Conservation (phyloP, 2,329 filamentous ascomycete species). For the Emergomyces pasteurianus region DNA sequence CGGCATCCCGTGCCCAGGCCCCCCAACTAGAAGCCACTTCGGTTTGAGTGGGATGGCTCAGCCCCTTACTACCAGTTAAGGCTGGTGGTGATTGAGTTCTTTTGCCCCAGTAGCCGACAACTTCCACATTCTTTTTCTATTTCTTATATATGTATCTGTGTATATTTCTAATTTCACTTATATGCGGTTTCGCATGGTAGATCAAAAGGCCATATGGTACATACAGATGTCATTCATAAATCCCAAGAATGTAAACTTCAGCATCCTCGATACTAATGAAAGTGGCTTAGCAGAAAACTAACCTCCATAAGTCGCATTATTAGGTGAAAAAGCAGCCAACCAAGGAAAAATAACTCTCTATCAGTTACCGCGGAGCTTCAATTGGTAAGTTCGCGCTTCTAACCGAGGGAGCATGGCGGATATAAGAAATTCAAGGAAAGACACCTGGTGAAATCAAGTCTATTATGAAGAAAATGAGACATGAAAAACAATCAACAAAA, state of each 20-base stretch:
- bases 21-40: too few species aligned
- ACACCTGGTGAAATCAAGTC: background rate
- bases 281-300: too few species aligned
- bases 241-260: background rate
- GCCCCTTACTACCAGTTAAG: too few species aligned
- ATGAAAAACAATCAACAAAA: too few species aligned
- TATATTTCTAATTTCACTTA: background rate
- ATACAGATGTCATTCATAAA: background rate
- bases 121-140: background rate
- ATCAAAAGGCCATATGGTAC: background rate
- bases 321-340: too few species aligned
- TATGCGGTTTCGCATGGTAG: background rate
- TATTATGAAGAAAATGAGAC: background rate
- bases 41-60: too few species aligned
- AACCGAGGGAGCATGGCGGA: background rate
- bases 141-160: background rate
- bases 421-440: background rate
- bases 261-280: too few species aligned
- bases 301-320: too few species aligned
- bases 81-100: too few species aligned
- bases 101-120: too few species aligned
- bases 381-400: background rate
- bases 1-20: background rate
- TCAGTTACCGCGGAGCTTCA: background rate
- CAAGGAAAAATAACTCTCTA: background rate